A percentile compares a stretch with the other conserved stretches of the same genome.
phyloP scores from a whole-genome alignment of 352 stramenopile genomes.

The Phytophthora constricta region DNA sequence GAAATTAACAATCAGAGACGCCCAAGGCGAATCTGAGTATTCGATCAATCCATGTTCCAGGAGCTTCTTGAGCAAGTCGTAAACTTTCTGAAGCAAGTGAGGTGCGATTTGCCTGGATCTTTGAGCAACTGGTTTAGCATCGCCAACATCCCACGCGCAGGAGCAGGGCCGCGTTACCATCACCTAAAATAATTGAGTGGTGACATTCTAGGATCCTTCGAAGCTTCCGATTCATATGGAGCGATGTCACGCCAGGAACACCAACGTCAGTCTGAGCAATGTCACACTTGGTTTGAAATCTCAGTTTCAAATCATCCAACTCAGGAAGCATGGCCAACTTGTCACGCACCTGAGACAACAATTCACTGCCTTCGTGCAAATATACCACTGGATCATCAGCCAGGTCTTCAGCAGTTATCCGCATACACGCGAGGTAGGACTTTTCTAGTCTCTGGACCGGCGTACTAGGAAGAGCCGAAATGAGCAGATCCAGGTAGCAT shows the following conservation, averaged over 20 bases:
- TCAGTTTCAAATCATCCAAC: slow-evolving; percentile 3
- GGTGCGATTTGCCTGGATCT: background rate
- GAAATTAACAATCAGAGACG: background rate
- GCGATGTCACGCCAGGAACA: background rate
- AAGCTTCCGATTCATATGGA: background rate
- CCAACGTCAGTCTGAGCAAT: background rate
- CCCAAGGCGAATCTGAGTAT: slow-evolving; percentile 1
- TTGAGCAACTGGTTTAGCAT: slow-evolving; percentile 2
- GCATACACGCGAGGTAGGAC: no score
- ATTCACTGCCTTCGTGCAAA: slow-evolving; percentile 5
- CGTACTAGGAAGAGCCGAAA: no score
- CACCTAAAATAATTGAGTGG: background rate
- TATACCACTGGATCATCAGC: background rate
- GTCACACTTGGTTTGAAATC: background rate
- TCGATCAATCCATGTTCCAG: slow-evolving; percentile 1
- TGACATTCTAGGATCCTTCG: background rate
- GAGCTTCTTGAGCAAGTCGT: slow-evolving; percentile 4
- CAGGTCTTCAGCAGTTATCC: no score
- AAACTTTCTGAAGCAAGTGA: background rate
- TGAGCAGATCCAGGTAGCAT: no score
- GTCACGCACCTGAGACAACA: slow-evolving; percentile 3
- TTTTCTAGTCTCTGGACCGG: no score
- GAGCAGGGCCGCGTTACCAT: background rate
- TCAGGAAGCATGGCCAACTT: slow-evolving; percentile 2
- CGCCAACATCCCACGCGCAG: background rate